Percentiles rank a stretch among this genome's conserved stretches.
phyloP scores from a whole-genome alignment of 805 yeast species.

The Ogataea chonburiensis region DNA sequence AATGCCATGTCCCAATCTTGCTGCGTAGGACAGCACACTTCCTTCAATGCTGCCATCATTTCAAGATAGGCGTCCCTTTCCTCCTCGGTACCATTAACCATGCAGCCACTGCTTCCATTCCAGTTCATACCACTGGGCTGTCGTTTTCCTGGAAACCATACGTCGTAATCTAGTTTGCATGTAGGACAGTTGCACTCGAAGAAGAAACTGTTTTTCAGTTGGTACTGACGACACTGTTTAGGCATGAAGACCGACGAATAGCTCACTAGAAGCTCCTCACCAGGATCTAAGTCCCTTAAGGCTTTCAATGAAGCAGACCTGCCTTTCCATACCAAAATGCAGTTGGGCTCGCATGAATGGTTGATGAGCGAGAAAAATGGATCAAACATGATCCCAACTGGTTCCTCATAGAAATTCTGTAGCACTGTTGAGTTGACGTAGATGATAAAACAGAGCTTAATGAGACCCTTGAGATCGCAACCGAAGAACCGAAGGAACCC shows the following conservation, averaged over 20 bases:
- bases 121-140: conserved; percentile 20
- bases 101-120: conserved; percentile 14
- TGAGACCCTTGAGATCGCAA: conserved; percentile 18
- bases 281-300: conserved; percentile 19
- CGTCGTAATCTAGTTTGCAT: conserved; percentile 30
- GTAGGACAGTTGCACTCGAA: conserved; percentile 36
- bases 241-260: conserved; percentile 34
- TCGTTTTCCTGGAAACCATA: conserved; percentile 31
- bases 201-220: conserved; percentile 32
- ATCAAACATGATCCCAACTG: conserved; percentile 38
- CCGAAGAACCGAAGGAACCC: conserved; percentile 18
- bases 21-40: conserved; percentile 9
- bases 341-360: conserved; percentile 42
- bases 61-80: conserved; percentile 10
- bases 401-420: conserved; percentile 29
- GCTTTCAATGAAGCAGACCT: conserved; percentile 23
- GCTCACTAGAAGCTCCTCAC: conserved; percentile 33
- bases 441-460: conserved; percentile 21
- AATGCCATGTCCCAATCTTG: conserved; percentile 3
- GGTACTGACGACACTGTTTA: conserved; percentile 26
- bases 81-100: conserved; percentile 6
- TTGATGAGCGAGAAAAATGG: conserved; percentile 39
- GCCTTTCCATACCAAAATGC: conserved; percentile 25
- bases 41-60: conserved; percentile 5
- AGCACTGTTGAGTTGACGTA: conserved; percentile 33